These are phyloP conservation scores for Coffea canephora DNA, from an alignment of 257 asterid genomes.

Conservation along the genomic window DNA sequence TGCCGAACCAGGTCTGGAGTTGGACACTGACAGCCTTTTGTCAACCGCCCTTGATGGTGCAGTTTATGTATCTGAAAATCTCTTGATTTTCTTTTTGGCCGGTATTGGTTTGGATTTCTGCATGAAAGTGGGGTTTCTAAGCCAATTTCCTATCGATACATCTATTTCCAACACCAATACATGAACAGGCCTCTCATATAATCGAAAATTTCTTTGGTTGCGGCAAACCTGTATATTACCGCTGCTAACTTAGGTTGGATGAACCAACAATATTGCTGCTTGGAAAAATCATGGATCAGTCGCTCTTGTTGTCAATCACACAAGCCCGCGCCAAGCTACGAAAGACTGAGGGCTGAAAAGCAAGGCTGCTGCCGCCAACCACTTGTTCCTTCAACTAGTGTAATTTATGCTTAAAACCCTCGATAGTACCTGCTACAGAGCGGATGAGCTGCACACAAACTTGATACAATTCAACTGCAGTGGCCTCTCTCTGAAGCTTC, in stretches of 20 bases:
- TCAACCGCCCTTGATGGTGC: constrained; percentile 59
- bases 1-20: constrained; percentile 55
- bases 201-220: not conserved
- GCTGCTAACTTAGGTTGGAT: too few relatives aligned
- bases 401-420: too few relatives aligned
- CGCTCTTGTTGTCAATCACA: too few relatives aligned
- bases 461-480: too few relatives aligned
- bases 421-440: too few relatives aligned
- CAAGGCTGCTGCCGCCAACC: too few relatives aligned
- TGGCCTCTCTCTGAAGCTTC: too few relatives aligned
- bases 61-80: constrained; percentile 64
- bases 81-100: constrained; percentile 74
- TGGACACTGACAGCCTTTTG: constrained; percentile 50
- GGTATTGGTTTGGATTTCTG: constrained; percentile 79
- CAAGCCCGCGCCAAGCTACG: too few relatives aligned
- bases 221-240: too few relatives aligned
- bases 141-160: constrained; percentile 68
- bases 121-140: constrained; percentile 66
- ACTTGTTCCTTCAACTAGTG: too few relatives aligned
- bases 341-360: too few relatives aligned
- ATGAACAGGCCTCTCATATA: not conserved
- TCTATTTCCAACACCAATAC: constrained; percentile 20
- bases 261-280: not conserved
- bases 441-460: too few relatives aligned
- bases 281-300: not conserved